These are phyloP conservation scores for Geotrichum citri-aurantii DNA, from an alignment of 1,139 yeast genomes.

Conservation along the genomic window DNA sequence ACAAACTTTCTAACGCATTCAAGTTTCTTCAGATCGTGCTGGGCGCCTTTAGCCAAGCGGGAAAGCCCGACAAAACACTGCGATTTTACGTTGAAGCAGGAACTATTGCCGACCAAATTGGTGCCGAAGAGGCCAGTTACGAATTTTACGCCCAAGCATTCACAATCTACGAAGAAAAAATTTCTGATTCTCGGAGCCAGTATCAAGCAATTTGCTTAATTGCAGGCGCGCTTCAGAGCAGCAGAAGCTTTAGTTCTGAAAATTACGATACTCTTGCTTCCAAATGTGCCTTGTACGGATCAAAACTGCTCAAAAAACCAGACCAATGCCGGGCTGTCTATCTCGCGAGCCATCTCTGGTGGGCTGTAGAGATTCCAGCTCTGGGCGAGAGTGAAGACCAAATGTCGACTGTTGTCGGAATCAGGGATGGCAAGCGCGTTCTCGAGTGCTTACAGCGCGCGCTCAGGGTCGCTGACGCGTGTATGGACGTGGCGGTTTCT, in stretches of 20 bases:
- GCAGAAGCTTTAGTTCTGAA: constrained; percentile 52
- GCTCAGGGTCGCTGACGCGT: constrained; percentile 83
- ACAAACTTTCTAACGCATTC: constrained; percentile 49
- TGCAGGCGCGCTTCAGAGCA: constrained; percentile 56
- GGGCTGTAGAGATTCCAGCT: constrained; percentile 63
- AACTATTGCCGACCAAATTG: constrained; percentile 69
- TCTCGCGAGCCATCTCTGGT: constrained; percentile 87
- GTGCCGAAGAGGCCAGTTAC: constrained; percentile 60
- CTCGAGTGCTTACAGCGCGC: constrained; percentile 70
- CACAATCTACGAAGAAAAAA: constrained; percentile 77
- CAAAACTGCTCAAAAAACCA: constrained; percentile 80
- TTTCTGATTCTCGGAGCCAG: constrained; percentile 58
- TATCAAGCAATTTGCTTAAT: constrained; percentile 50
- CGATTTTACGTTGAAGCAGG: constrained; percentile 45
- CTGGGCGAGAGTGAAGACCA: constrained; percentile 45
- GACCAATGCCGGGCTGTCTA: constrained; percentile 93
- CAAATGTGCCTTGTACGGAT: constrained; percentile 80
- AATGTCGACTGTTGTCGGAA: constrained; percentile 25
- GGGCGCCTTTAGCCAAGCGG: constrained; percentile 57
- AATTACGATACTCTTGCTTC: constrained; percentile 78
- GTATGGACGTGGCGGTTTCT: constrained; percentile 77
- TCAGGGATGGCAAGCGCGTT: constrained; percentile 55
- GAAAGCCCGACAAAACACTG: constrained; percentile 47
- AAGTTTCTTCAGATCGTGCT: constrained; percentile 68
- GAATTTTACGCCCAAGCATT: constrained; percentile 89